Evolutionary conservation across 2,329 filamentous ascomycete species (phyloP).

Genomic region (Geosmithia flava): DNA sequence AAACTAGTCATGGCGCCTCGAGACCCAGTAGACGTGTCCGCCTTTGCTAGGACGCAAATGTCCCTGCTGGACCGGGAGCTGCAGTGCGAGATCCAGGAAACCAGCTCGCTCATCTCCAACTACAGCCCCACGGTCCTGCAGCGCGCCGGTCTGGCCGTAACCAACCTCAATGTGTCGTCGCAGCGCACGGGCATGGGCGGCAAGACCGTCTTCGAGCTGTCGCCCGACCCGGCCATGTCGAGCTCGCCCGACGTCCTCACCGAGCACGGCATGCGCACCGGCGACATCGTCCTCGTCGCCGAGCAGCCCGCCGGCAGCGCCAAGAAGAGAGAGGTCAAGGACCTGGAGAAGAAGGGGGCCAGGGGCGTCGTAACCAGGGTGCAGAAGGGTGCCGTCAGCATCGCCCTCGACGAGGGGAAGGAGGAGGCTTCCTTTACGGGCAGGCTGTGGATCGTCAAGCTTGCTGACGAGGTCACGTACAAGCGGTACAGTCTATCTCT

Average conservation of each 20-base stretch:
- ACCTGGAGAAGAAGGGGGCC: slow-evolving; percentile 54
- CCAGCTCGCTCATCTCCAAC: slow-evolving; percentile 50
- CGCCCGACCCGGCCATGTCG: slow-evolving; percentile 57
- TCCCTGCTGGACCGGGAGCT: slow-evolving; percentile 60
- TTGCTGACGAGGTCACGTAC: slow-evolving; percentile 58
- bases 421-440: slow-evolving; percentile 29
- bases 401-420: slow-evolving; percentile 58
- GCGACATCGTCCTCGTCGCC: slow-evolving; percentile 66
- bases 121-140: slow-evolving; percentile 59
- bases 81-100: slow-evolving; percentile 59
- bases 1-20: slow-evolving; percentile 18
- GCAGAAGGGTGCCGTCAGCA: slow-evolving; percentile 42
- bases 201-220: slow-evolving; percentile 77
- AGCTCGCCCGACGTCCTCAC: slow-evolving; percentile 39
- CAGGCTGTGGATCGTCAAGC: slow-evolving; percentile 51
- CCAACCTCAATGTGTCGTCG: slow-evolving; percentile 60
- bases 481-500: too few species aligned
- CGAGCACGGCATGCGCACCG: slow-evolving; percentile 63
- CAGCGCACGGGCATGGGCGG: slow-evolving; percentile 85
- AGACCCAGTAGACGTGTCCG: slow-evolving; percentile 44
- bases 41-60: slow-evolving; percentile 62
- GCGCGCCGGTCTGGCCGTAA: slow-evolving; percentile 66
- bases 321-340: slow-evolving; percentile 60
- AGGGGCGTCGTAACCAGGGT: slow-evolving; percentile 61
- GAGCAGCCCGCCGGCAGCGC: slow-evolving; percentile 64